Conservation (phyloP, 768 basidiomycete genomes). For the Termitomyces sp. region DNA sequence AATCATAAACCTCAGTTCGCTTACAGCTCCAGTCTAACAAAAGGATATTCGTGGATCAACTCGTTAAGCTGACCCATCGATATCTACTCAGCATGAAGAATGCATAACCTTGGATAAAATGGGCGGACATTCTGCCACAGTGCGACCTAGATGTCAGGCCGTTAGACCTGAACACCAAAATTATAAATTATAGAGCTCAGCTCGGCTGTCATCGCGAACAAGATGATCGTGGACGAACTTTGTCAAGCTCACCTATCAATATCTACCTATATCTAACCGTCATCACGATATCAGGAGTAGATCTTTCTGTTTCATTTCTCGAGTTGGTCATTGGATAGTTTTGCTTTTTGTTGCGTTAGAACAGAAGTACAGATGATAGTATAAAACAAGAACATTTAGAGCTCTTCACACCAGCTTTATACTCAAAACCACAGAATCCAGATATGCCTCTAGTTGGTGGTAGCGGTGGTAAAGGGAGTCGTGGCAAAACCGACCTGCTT, state of each 20-base stretch:
- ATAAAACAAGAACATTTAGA: background rate
- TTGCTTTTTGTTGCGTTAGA: background rate
- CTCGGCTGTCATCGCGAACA: too few species aligned
- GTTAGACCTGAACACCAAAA: background rate
- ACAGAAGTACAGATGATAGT: background rate
- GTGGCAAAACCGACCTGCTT: slow-evolving; percentile 53
- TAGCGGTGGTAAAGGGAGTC: slow-evolving; percentile 45
- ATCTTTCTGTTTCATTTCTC: background rate
- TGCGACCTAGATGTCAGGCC: too few species aligned
- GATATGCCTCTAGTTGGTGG: slow-evolving; percentile 21
- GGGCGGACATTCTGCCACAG: too few species aligned
- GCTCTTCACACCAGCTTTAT: background rate
- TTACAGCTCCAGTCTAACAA: too few species aligned
- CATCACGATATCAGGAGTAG: too few species aligned
- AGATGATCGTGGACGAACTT: background rate
- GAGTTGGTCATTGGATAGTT: background rate
- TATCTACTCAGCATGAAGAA: too few species aligned
- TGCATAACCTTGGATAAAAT: too few species aligned
- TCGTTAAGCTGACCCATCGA: too few species aligned
- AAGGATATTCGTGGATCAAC: too few species aligned
- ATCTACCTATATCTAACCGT: too few species aligned
- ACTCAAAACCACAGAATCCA: background rate
- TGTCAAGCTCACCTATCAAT: background rate
- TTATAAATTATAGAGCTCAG: background rate
- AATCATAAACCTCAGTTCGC: too few species aligned